Percentiles rank a stretch among this genome's conserved stretches.
These are phyloP conservation scores for Microdochium trichocladiopsis DNA, from an alignment of 2,329 filamentous ascomycete genomes.

Conservation along the genomic window DNA sequence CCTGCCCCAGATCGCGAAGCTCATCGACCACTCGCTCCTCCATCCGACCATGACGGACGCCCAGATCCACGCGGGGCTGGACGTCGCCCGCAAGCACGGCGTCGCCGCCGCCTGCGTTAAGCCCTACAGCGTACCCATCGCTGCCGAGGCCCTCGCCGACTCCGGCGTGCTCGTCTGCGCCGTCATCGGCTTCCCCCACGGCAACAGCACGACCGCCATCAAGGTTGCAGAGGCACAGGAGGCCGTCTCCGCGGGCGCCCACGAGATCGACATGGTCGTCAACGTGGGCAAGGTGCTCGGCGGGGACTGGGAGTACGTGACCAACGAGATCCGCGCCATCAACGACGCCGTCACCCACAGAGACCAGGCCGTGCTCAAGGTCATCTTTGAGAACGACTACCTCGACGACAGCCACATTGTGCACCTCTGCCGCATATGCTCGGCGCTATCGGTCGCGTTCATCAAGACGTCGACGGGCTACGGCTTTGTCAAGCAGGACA, in stretches of 20 bases:
- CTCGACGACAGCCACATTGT: constrained; percentile 41
- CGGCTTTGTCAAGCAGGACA: constrained; percentile 48
- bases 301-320: constrained; percentile 50
- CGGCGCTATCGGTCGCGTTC: constrained; percentile 41
- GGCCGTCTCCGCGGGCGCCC: constrained; percentile 38
- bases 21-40: constrained; percentile 55
- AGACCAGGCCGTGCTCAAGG: constrained; percentile 42
- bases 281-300: constrained; percentile 52
- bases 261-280: constrained; percentile 54
- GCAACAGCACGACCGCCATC: constrained; percentile 43
- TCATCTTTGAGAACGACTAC: constrained; percentile 58
- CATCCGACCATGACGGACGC: constrained; percentile 54
- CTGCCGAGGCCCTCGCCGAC: constrained; percentile 36
- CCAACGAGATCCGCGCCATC: constrained; percentile 40
- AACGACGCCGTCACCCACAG: constrained; percentile 37
- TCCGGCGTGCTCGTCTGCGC: constrained; percentile 44
- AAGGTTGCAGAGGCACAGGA: constrained; percentile 46
- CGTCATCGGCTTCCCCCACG: constrained; percentile 55
- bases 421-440: constrained; percentile 47
- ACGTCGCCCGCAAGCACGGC: constrained; percentile 34
- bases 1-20: constrained; percentile 38
- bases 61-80: constrained; percentile 41
- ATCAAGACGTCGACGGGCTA: constrained; percentile 57
- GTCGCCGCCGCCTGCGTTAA: constrained; percentile 54
- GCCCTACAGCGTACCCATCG: constrained; percentile 44